phyloP scores from a whole-genome alignment of 257 asterid species.

The Jaltomata sinuosa region DNA sequence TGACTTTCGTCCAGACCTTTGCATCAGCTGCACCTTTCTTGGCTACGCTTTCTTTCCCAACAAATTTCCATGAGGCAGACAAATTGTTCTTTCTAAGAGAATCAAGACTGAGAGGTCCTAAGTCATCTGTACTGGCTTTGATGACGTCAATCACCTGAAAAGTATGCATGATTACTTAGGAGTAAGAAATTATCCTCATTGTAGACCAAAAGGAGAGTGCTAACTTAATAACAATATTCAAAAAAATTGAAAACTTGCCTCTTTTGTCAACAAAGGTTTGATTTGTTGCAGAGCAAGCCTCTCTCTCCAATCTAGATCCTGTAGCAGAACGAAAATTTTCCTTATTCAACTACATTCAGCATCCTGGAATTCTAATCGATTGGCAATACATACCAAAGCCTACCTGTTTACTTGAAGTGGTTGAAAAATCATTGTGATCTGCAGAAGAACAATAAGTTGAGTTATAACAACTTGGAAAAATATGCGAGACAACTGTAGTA shows the following conservation, averaged over 20 bases:
- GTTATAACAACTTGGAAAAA: not conserved
- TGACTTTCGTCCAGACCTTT: conserved; percentile 38
- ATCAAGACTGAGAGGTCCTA: conserved; percentile 68
- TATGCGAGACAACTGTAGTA: not conserved
- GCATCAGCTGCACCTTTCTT: conserved; percentile 24
- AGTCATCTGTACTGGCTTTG: conserved; percentile 52
- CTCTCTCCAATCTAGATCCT: conserved; percentile 73
- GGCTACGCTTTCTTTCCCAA: conserved; percentile 26
- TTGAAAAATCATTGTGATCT: conserved; percentile 31
- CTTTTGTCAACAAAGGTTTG: conserved; percentile 51
- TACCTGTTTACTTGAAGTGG: conserved; percentile 39
- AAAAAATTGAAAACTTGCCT: conserved; percentile 30
- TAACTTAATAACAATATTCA: not conserved
- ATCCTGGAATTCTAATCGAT: conserved; percentile 1
- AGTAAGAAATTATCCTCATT: not conserved
- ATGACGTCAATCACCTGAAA: conserved; percentile 72
- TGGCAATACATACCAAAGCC: conserved; percentile 4
- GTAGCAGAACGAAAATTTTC: conserved; percentile 3
- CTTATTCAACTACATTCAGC: conserved; percentile 7
- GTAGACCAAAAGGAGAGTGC: not conserved
- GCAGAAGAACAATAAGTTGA: conserved; percentile 15
- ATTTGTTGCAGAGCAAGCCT: conserved; percentile 54
- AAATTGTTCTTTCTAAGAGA: conserved; percentile 52
- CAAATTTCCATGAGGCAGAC: conserved; percentile 71
- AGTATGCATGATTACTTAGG: not conserved